phyloP scores from a whole-genome alignment of 768 basidiomycete species.

The Panaeolus papilionaceus region DNA sequence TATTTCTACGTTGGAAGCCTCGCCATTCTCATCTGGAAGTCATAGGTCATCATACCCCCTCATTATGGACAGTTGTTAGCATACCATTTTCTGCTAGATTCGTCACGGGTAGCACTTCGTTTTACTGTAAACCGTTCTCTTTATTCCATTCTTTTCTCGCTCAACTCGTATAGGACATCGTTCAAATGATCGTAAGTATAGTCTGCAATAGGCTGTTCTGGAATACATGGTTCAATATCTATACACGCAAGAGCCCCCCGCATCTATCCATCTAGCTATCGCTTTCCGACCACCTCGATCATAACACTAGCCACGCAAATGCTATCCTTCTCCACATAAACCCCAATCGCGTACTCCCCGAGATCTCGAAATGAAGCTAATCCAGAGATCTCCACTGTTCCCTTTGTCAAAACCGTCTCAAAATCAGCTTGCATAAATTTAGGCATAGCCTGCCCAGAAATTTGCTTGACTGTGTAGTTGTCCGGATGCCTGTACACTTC shows the following conservation, averaged over 20 bases:
- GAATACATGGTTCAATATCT: slow-evolving; percentile 25
- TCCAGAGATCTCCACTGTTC: slow-evolving; percentile 63
- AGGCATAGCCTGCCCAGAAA: slow-evolving; percentile 60
- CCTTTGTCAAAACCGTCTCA: slow-evolving; percentile 48
- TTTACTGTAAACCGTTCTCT: slow-evolving; percentile 31
- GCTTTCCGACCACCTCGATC: slow-evolving; percentile 57
- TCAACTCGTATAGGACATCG: slow-evolving; percentile 21
- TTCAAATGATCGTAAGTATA: slow-evolving; percentile 31
- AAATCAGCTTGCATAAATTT: slow-evolving; percentile 61
- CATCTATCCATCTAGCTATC: slow-evolving; percentile 19
- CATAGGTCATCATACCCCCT: slow-evolving; percentile 50
- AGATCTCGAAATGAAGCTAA: slow-evolving; percentile 54
- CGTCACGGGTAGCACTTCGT: slow-evolving; percentile 18
- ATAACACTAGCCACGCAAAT: slow-evolving; percentile 60
- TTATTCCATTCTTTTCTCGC: slow-evolving; percentile 26
- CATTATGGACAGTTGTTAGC: slow-evolving; percentile 17
- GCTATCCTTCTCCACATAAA: slow-evolving; percentile 56
- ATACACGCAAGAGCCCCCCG: slow-evolving; percentile 5
- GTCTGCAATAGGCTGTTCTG: slow-evolving; percentile 32
- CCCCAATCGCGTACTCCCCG: slow-evolving; percentile 60
- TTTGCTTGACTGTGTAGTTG: slow-evolving; percentile 53
- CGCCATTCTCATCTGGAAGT: slow-evolving; percentile 96
- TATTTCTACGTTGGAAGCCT: slow-evolving; percentile 96
- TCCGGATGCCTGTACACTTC: slow-evolving; percentile 29
- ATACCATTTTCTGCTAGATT: slow-evolving; percentile 18